Conservation (phyloP, 2,329 filamentous ascomycete genomes). For the Monilinia laxa region DNA sequence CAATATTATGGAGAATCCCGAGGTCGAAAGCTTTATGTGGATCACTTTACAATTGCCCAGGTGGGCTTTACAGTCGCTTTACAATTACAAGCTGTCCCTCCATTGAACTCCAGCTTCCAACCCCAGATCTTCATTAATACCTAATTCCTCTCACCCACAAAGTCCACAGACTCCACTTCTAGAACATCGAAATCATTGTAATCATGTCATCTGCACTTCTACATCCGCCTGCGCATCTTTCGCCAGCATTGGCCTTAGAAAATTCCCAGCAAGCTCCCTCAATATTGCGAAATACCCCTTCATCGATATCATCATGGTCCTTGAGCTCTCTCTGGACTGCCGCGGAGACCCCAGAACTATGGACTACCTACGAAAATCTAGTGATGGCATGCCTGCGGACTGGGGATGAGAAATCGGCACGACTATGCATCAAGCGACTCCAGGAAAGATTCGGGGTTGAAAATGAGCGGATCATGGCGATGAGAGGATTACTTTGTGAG, state of each 20-base stretch:
- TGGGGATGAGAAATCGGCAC: slow-evolving; percentile 76
- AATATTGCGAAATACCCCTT: slow-evolving; percentile 55
- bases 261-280: slow-evolving; percentile 61
- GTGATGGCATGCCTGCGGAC: slow-evolving; percentile 80
- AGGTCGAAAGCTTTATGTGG: slow-evolving; percentile 6
- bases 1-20: neutral
- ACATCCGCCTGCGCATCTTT: slow-evolving; percentile 56
- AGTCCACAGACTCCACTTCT: slow-evolving; percentile 9
- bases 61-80: neutral
- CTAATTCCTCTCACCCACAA: slow-evolving; percentile 1
- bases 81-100: slow-evolving; percentile 17
- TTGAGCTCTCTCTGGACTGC: slow-evolving; percentile 54
- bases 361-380: slow-evolving; percentile 84
- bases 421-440: slow-evolving; percentile 71
- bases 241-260: slow-evolving; percentile 55
- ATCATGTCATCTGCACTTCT: slow-evolving; percentile 55
- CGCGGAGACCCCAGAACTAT: slow-evolving; percentile 74
- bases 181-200: neutral
- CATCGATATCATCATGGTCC: slow-evolving; percentile 55
- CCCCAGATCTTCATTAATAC: slow-evolving; percentile 11
- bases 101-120: neutral
- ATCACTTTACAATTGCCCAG: neutral
- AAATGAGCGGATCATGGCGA: slow-evolving; percentile 83
- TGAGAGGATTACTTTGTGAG: slow-evolving; percentile 82
- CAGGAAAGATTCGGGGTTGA: slow-evolving; percentile 75